phyloP scores from a whole-genome alignment of 306 rosid genomes.

The Sechiopsis laciniata region DNA sequence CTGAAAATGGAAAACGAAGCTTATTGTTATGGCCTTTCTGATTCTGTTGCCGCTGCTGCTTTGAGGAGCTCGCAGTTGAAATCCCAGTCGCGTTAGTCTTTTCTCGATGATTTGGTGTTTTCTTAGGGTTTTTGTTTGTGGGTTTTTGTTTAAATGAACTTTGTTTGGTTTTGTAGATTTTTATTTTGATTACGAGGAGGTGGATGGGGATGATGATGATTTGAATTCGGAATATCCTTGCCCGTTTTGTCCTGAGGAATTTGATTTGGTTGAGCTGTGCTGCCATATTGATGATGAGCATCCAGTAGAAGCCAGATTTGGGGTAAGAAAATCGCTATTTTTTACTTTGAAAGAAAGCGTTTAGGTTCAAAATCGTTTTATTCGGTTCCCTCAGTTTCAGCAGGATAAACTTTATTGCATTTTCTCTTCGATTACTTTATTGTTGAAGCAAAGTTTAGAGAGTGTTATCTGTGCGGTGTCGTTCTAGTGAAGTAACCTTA shows the following conservation, averaged over 20 bases:
- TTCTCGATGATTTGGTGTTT: background rate
- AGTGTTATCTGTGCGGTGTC: background rate
- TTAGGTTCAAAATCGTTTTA: no score
- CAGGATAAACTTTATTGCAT: background rate
- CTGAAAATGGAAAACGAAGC: conserved; percentile 42
- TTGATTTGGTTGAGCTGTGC: conserved; percentile 54
- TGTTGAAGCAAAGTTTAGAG: no score
- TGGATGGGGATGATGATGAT: conserved; percentile 44
- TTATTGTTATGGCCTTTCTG: conserved; percentile 37
- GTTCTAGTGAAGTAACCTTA: no score
- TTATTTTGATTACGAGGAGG: conserved; percentile 55
- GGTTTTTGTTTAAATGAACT: background rate
- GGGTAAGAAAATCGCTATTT: conserved; percentile 36
- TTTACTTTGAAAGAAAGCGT: no score
- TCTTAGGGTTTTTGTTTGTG: background rate
- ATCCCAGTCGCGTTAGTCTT: conserved; percentile 51
- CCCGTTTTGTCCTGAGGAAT: conserved; percentile 57
- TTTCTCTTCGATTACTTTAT: background rate
- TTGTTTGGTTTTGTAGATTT: conserved; percentile 37
- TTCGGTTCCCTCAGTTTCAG: no score
- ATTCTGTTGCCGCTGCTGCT: conserved; percentile 29
- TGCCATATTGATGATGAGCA: conserved; percentile 62
- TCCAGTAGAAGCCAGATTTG: conserved; percentile 40
- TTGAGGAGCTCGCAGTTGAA: conserved; percentile 35
- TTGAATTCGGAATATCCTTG: conserved; percentile 45